Base-by-base conservation (phyloP, 2,329 filamentous ascomycete genomes). In the Claviceps pazoutovae region DNA sequence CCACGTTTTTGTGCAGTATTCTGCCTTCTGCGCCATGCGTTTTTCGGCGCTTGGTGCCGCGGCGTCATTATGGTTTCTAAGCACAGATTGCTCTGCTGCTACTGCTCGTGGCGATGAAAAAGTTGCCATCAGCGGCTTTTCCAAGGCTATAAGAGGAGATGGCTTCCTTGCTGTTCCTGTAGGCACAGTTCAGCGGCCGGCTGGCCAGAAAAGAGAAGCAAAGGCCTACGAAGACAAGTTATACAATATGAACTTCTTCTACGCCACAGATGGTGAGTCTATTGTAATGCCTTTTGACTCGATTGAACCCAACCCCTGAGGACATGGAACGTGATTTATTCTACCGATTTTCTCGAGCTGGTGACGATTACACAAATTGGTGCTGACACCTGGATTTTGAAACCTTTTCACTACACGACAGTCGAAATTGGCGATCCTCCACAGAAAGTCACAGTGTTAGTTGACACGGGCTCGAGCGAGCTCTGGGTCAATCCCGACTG, bases 401-500 rank as follows among this genome's bases (percentile, higher is more conserved):
- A 30, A 3, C 8, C 26, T 4, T 30, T 9, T 30, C 3, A 11
- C 26, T 30, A 30, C 26, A 30, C 8, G 8, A 30, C 26, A 30
- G 72, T 75, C 42, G 61, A 64, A 26, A 65, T 75, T 26, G 73
- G 73, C 30, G 67, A 63, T 1, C 66, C 70, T 5, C 60, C 63
- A 1, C 73, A 76, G 55, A 63, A 58, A 11, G 62, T 75, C 38
- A 68, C 71, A 11, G 71, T 76, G 38, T 66, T 75, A 39, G 65
- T 76, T 51, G 73, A 76, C 54, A 76, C 73, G 0, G 75, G 75
- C 16, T 78, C 75, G 5, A 72, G 71, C 55, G 74, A 77, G 59
- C 68, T 78, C 7, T 79, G 75, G 75, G 72, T 78, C 44, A 75
- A 78, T 54, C 74, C 75, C 1, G 63, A 70, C 50, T 79, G 75